These are phyloP conservation scores for Fomitopsis pinicola DNA, from an alignment of 1,284 basidiomycete genomes.

Conservation along the genomic window DNA sequence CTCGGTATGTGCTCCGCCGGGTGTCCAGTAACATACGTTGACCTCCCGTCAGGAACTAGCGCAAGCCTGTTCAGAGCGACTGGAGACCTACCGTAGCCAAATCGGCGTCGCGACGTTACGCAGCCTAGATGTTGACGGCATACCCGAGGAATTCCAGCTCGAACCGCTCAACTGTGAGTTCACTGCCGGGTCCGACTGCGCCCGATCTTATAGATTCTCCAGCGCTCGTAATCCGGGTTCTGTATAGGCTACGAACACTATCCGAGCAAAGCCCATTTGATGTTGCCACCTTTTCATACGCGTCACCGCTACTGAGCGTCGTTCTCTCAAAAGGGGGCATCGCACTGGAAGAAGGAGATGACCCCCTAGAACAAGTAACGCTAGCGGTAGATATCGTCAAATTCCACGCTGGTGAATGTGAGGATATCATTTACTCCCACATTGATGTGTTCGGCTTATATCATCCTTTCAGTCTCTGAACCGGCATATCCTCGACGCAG, in stretches of 20 bases:
- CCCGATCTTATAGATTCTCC: not conserved
- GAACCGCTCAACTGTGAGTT: constrained; percentile 65
- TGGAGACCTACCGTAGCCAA: constrained; percentile 67
- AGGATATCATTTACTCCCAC: constrained; percentile 23
- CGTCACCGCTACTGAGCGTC: constrained; percentile 73
- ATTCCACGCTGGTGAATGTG: constrained; percentile 85
- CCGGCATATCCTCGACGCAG: constrained; percentile 67
- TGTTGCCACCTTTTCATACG: constrained; percentile 80
- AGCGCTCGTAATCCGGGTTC: constrained; percentile 81
- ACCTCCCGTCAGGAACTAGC: constrained; percentile 47
- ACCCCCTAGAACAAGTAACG: constrained; percentile 84
- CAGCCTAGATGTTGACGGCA: constrained; percentile 56
- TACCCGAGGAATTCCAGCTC: constrained; percentile 70
- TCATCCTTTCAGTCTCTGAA: constrained; percentile 50
- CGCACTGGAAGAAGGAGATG: constrained; percentile 59
- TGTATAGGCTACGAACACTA: constrained; percentile 83
- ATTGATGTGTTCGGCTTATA: not conserved
- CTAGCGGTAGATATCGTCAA: constrained; percentile 83
- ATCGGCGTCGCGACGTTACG: constrained; percentile 80
- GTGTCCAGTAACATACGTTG: not conserved
- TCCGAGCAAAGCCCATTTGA: constrained; percentile 85
- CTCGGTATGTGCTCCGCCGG: constrained; percentile 44
- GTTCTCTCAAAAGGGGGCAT: constrained; percentile 74
- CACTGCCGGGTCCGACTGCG: not conserved
- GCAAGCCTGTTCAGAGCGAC: constrained; percentile 62